Conservation (phyloP, 495 filamentous ascomycete genomes). For the Penicillium herquei region DNA sequence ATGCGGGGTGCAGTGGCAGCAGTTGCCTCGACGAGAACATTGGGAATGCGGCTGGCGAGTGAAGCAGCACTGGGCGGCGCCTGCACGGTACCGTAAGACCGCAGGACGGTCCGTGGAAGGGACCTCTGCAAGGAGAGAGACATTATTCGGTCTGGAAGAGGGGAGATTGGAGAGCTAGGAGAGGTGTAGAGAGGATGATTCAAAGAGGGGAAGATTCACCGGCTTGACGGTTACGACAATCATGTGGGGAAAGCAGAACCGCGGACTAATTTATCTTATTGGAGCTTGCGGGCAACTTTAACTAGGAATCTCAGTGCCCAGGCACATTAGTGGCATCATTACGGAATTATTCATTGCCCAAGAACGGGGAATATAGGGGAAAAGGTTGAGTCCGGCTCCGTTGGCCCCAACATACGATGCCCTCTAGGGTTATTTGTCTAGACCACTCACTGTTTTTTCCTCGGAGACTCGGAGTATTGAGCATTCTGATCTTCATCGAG, state of each 20-base stretch:
- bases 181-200: neutral
- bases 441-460: neutral
- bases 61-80: slow-evolving; percentile 32
- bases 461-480: slow-evolving; percentile 1
- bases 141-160: slow-evolving; percentile 19
- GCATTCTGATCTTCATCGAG: neutral
- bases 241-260: slow-evolving; percentile 13
- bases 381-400: slow-evolving; percentile 1
- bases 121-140: slow-evolving; percentile 28
- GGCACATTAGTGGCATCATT: neutral
- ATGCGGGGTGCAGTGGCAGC: slow-evolving; percentile 57
- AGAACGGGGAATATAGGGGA: neutral
- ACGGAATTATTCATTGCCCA: neutral
- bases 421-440: neutral
- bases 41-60: slow-evolving; percentile 34
- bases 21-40: slow-evolving; percentile 52
- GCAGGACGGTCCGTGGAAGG: slow-evolving; percentile 28
- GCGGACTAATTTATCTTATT: neutral
- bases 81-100: slow-evolving; percentile 47
- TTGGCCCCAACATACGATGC: slow-evolving; percentile 1
- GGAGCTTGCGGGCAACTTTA: neutral
- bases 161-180: neutral
- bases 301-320: neutral
- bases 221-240: slow-evolving; percentile 22
- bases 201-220: slow-evolving; percentile 20